These are phyloP conservation scores for Gossypium lobatum DNA, from an alignment of 441 rosid genomes.

Conservation along the genomic window DNA sequence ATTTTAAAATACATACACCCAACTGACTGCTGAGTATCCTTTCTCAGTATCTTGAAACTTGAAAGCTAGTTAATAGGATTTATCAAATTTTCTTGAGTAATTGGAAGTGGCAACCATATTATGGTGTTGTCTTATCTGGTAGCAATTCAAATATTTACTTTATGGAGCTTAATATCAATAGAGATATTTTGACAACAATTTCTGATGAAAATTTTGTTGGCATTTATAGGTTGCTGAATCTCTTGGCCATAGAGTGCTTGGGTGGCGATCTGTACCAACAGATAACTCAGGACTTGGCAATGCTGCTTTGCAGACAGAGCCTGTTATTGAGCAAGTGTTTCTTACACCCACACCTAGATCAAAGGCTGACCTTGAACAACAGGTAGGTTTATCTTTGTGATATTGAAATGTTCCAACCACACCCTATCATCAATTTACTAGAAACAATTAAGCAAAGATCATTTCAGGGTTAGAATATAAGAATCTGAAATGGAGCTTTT, in stretches of 20 bases:
- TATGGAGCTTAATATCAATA: neutral
- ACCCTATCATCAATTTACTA: neutral
- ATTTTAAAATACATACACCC: neutral
- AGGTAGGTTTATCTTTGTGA: constrained; percentile 40
- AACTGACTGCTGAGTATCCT: neutral
- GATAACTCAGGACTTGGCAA: constrained; percentile 84
- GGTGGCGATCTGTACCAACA: constrained; percentile 94
- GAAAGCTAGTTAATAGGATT: neutral
- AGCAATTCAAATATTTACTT: neutral
- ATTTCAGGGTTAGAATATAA: neutral
- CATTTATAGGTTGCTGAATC: constrained; percentile 81
- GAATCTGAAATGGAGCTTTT: neutral
- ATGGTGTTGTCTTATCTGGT: neutral
- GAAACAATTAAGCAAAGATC: neutral
- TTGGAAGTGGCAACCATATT: neutral
- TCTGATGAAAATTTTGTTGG: neutral
- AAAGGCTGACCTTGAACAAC: constrained; percentile 83
- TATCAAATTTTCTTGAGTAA: neutral
- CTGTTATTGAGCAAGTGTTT: constrained; percentile 92
- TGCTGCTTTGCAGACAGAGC: constrained; percentile 89
- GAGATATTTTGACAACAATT: neutral
- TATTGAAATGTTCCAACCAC: neutral
- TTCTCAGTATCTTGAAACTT: neutral
- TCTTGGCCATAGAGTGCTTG: constrained; percentile 92
- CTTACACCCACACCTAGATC: constrained; percentile 69